Base-by-base conservation (phyloP, 148 eudicot genomes). In the Salicornia ramosissima region DNA sequence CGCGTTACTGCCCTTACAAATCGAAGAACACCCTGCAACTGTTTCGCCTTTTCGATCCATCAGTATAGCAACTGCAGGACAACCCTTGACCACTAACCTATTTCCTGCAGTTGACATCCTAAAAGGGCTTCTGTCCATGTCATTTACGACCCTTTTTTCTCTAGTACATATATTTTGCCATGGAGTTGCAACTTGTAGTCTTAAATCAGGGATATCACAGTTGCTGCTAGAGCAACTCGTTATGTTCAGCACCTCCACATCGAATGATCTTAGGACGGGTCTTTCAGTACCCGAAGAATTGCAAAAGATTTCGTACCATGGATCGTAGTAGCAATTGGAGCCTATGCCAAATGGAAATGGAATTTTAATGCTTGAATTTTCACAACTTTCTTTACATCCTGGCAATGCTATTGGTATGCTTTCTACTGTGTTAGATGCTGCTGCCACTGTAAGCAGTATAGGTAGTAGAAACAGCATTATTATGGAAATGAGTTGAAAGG, bases 271-370 rank as follows among this genome's bases (percentile, higher is more conserved):
- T 22, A 74, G 46, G 10, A 67, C 29, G 16, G 77, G 77, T 22
- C 15, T 67, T 47, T 51, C 49, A 4, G 33, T 19, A 74, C 50
- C 46, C 18, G 53, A 40, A 18, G 39, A 29, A 65, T 75, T 69
- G 64, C 74, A 75, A 15, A 64, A 14, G 26, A 75, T 70, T 55
- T 70, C 79, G 30, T 54, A 76, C 71, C 79, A 70, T 42, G 71
- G 58, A 55, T 56, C 26, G 65, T 53, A 29, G 75, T 33, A 70
- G 40, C 79, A 64, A 22, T 65, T 57, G 11, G 45, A 33, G 19
- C 79, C 74, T 53, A 70, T 70, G 7, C 79, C 74, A 64, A 70
- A 75, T 46, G 76, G 76, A 57, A 29, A 73, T 65, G 71, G 65
- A 22, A 66, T 31, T 55, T 30, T 66, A 33, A 73, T 28, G 11